phyloP scores from a whole-genome alignment of 495 filamentous ascomycete genomes.

The Cetradonia linearis region DNA sequence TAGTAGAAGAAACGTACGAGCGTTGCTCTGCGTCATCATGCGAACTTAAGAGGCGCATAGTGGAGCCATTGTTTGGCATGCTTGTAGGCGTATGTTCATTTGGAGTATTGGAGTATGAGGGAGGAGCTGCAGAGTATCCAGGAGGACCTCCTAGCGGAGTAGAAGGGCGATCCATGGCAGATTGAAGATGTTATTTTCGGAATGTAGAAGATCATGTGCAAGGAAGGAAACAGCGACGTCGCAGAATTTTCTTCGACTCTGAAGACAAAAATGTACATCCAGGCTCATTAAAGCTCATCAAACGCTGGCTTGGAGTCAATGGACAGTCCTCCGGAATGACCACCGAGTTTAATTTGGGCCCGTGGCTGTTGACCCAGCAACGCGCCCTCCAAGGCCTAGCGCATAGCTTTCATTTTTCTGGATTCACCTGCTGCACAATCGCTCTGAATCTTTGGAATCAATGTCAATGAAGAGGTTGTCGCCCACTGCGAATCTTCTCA shows the following conservation, averaged over 20 bases:
- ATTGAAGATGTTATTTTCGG: constrained; percentile 2
- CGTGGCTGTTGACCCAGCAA: constrained; percentile 7
- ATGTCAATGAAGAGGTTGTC: constrained; percentile 45
- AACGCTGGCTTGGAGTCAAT: neutral
- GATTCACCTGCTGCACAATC: neutral
- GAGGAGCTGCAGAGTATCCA: constrained; percentile 28
- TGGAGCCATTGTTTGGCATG: constrained; percentile 37
- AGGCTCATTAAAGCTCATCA: neutral
- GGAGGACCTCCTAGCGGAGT: constrained; percentile 26
- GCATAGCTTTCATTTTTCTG: neutral
- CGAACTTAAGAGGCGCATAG: constrained; percentile 54
- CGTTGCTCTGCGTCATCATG: constrained; percentile 38
- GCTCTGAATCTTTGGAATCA: neutral
- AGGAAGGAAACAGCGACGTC: neutral
- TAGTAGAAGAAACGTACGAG: constrained; percentile 35
- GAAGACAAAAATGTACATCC: neutral
- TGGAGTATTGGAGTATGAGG: constrained; percentile 27
- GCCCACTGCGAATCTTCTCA: constrained; percentile 54
- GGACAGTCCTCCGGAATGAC: neutral
- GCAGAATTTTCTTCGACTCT: neutral
- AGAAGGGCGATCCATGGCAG: constrained; percentile 26
- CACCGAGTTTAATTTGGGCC: neutral
- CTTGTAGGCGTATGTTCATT: constrained; percentile 30
- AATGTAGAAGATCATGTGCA: constrained; percentile 1
- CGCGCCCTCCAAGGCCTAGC: neutral